Base-by-base conservation (phyloP, 2,329 filamentous ascomycete genomes). In the Diaporthe nobilis region DNA sequence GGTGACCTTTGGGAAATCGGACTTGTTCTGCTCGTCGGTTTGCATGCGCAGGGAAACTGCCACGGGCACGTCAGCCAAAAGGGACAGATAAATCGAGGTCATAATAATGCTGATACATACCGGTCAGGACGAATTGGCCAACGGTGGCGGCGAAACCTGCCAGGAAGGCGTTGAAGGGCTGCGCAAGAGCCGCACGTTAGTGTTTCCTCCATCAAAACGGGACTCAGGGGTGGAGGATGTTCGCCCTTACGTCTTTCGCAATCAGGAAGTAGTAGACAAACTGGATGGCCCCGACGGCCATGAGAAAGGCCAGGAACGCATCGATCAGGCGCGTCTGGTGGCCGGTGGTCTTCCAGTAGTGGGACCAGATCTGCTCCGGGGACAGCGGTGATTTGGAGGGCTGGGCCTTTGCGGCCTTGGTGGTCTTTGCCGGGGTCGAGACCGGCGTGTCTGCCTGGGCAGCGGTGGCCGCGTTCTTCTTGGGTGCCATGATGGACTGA, bases 81-180 rank as follows among this genome's bases (percentile, higher is more conserved):
- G 17, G 57, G 25, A 12, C 20, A n/a, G 34, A 47, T 13, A 4
- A 12, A n/a, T 4, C 4, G 8, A 12, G 9, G 12, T 9, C 17
- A 7, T 7, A 0, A 42, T 37, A 17, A 28, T 0, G n/a, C 63
- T 22, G 39, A 25, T 61, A 88, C 87, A 82, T 92, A 88, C 95
- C 95, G 70, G 97, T 98, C 80, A 99, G 91, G 78, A 99, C 97
- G 84, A 99, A 99, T 84, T 99, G 97, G 77, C 97, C 97, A 78
- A 99, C 96, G 1, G 96, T 97, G 22, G 96, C 95, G 77, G 92
- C 93, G 88, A 99, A 99, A 65, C 97, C 97, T 44, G 96, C 95
- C 44, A 99, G 92, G 88, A 99, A 99, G 78, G 97, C 97, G 85
- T 99, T 99, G 90, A 99, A 99, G 13, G 97, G 97, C 96, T 98